Evolutionary conservation across 345 rosid genomes (phyloP).

Genomic region (Salix arbutifolia): DNA sequence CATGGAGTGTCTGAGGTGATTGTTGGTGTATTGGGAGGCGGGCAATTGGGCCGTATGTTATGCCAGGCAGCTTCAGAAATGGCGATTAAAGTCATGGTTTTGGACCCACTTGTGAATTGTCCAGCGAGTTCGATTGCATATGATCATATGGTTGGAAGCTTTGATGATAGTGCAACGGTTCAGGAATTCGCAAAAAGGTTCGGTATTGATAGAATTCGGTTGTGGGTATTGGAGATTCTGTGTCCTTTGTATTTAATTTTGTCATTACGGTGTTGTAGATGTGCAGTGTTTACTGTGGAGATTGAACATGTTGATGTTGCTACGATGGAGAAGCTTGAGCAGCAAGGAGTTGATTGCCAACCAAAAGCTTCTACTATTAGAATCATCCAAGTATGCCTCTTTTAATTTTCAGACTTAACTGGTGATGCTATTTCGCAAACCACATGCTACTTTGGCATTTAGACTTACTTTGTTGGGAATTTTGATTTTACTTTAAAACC

Average conservation of each 20-base stretch:
- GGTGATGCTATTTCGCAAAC: not conserved
- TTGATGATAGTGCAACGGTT: conserved; percentile 65
- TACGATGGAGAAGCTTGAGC: conserved; percentile 84
- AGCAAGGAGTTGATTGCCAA: conserved; percentile 87
- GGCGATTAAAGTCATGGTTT: conserved; percentile 82
- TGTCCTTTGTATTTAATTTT: conserved; percentile 16
- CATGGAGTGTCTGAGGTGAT: conserved; percentile 63
- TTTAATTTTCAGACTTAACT: not conserved
- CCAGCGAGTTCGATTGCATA: conserved; percentile 78
- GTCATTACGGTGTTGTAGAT: conserved; percentile 42
- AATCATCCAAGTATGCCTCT: conserved; percentile 65
- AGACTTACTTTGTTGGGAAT: not conserved
- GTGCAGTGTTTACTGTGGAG: conserved; percentile 85
- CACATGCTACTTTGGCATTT: not conserved
- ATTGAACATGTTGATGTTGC: conserved; percentile 93
- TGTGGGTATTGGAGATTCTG: conserved; percentile 6
- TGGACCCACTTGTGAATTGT: conserved; percentile 82
- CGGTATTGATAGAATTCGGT: conserved; percentile 7
- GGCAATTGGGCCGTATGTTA: conserved; percentile 93
- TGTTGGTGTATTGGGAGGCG: conserved; percentile 98
- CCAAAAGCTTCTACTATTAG: conserved; percentile 95
- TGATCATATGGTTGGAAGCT: conserved; percentile 80
- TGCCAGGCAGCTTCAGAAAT: conserved; percentile 92
- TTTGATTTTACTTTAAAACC: not conserved
- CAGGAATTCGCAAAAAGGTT: conserved; percentile 86